Evolutionary conservation across 495 filamentous ascomycete genomes (phyloP), one percentile per base, ranked within the genome.

Genomic region (Talaromyces liani): DNA sequence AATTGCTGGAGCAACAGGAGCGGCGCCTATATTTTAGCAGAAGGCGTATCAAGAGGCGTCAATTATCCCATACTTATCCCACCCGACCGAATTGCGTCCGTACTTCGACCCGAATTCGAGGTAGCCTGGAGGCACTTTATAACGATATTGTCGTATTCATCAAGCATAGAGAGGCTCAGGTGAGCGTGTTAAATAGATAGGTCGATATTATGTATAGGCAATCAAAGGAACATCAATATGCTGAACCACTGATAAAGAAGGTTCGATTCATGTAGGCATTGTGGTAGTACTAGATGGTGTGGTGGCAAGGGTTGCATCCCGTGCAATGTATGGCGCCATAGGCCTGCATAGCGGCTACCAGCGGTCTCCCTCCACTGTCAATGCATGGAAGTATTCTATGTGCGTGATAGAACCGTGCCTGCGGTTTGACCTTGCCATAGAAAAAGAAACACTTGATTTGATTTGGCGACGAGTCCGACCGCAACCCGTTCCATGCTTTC

Each of bases 151-250:
- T 49, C 45, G 45, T 49, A 49, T 49, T 20, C 16, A 49, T 18
- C 45, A 49, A 14, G 45, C 45, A 49, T 49, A 20, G n/a, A 20
- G n/a, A 49, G 6, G 27, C 27, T 29, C 22, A 27, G 22, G 22
- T 1, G 9, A 29, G 53, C 53, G 53, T 27, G 36, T 56, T 56
- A 27, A 6, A 20, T 25, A 56, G 22, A 29, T 56, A 56, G 53
- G 53, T 56, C 20, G 53, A 56, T 56, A 56, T 27, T 56, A 29
- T 56, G 53, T 29, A 56, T 56, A 56, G 49, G 57, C 60, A 63
- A 63, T 27, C 27, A 45, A 53, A 20, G 57, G 57, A 18, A 36
- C 58, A 49, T 58, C 60, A 0, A 61, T 58, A 45, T 29, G 39
- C 14, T 49, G n/a, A 22, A 20, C 22, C 45, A 20, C 7, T 14